Evolutionary conservation across 805 yeast genomes (phyloP), one percentile per base, ranked within the genome.

Genomic region (Wickerhamiella bombiphila): DNA sequence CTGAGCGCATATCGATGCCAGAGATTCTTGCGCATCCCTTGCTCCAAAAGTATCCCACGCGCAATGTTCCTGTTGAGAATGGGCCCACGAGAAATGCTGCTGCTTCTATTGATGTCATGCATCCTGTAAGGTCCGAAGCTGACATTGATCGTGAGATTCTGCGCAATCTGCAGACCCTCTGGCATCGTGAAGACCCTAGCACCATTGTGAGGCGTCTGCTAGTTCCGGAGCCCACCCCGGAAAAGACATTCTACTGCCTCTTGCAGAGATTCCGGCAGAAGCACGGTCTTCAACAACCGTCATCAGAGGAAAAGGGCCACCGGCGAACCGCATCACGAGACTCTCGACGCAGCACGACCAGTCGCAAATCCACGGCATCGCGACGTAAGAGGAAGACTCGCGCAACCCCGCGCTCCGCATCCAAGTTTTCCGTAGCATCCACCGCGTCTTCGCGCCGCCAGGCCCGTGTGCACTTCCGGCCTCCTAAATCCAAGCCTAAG

Each of bases 1-100:
- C 59, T 20, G 68, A 73, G 29, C 71, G 98, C 59, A 85, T 91
- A 45, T 69, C 75, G 29, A 80, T 93, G 42, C 70, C 70, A 40
- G 80, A 75, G 35, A 81, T 91, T 40, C 60, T 82, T 42, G 64
- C 57, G 19, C 98, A 91, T 60, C 95, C 96, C 2, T 61, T 91
- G 32, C 60, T 91, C 45, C 69, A 64, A 31, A 83, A 83, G 58
- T 83, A 91, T 50, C 59, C 62, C 6, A 32, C 45, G 26, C 43
- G 49, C 6, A 49, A 39, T 29, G 42, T 42, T 35, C 51, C 39
- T 26, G 40, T 39, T 32, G 49, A 44, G 42, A 47, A 35, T 41
- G 40, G 32, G 13, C 42, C 39, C 29, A 38, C 34, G 29, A 16
- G 32, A 6, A 29, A 29, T 18, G 20, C 36, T 40, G 39, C 33